Evolutionary conservation across 1,139 yeast species (phyloP).

Genomic region (Diutina ranongensis): DNA sequence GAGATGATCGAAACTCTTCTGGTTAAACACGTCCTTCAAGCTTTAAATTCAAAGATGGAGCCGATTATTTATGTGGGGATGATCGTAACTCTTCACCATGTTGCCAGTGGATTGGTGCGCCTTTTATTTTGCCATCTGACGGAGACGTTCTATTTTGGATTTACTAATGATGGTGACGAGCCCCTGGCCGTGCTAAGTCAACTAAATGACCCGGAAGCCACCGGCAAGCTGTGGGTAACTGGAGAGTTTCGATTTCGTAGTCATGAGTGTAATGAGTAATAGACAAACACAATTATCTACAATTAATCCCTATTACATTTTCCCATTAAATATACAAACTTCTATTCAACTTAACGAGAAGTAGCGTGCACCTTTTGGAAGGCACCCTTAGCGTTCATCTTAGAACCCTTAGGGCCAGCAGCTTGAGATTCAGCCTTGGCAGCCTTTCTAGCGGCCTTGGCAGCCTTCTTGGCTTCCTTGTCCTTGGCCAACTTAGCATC

Average conservation of each 20-base stretch:
- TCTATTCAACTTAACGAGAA: constrained; percentile 58
- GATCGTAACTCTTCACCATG: constrained; percentile 15
- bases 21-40: constrained; percentile 6
- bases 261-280: too few species aligned
- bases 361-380: constrained; percentile 94
- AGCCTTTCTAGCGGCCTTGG: constrained; percentile 90
- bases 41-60: constrained; percentile 8
- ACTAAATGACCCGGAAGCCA: constrained; percentile 10
- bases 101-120: constrained; percentile 9
- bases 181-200: constrained; percentile 19
- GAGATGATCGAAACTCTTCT: constrained; percentile 6
- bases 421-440: constrained; percentile 80
- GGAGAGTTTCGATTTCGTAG: constrained; percentile 22
- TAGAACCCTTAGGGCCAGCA: constrained; percentile 42
- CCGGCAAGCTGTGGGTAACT: constrained; percentile 18
- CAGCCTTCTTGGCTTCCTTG: constrained; percentile 93
- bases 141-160: constrained; percentile 33
- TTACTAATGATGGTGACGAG: constrained; percentile 10
- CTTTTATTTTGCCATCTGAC: constrained; percentile 32
- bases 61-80: constrained; percentile 23
- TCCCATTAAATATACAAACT: constrained; percentile 6
- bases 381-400: constrained; percentile 88
- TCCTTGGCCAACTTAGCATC: constrained; percentile 82
- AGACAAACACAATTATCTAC: neutral
- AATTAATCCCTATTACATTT: neutral